phyloP scores from a whole-genome alignment of 305 asterid species.

The Solanum chacoense region DNA sequence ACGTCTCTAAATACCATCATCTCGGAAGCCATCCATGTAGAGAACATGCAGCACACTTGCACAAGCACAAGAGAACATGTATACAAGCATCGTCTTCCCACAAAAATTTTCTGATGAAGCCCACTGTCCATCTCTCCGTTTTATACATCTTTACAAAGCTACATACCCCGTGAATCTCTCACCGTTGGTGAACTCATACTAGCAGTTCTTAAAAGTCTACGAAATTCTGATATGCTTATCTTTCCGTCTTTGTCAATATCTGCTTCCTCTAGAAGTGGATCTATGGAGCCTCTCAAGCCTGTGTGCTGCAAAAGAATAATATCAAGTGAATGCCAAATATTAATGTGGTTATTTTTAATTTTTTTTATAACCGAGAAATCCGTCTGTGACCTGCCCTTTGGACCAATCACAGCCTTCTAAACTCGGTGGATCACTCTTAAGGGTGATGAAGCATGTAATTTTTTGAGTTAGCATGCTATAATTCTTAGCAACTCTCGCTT shows the following conservation, averaged over 20 bases:
- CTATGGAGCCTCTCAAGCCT: slow-evolving; percentile 55
- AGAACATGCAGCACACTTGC: neutral
- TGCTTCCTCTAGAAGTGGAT: slow-evolving; percentile 77
- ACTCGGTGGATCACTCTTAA: neutral
- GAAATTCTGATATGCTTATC: slow-evolving; percentile 75
- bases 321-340: neutral
- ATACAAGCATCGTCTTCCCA: neutral
- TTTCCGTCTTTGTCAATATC: slow-evolving; percentile 79
- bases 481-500: neutral
- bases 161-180: slow-evolving; percentile 12
- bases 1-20: neutral
- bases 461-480: neutral
- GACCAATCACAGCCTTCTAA: too few species aligned
- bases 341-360: neutral
- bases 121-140: neutral
- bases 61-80: neutral
- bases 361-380: neutral
- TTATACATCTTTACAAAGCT: neutral
- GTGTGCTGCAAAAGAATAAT: slow-evolving; percentile 40
- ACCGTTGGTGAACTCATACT: slow-evolving; percentile 53
- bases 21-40: neutral
- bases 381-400: too few species aligned
- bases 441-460: neutral
- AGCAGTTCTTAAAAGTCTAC: slow-evolving; percentile 79
- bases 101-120: neutral